Evolutionary conservation across 345 rosid genomes (phyloP), one percentile per base, ranked within the genome.

Genomic region (Microcos paniculata): DNA sequence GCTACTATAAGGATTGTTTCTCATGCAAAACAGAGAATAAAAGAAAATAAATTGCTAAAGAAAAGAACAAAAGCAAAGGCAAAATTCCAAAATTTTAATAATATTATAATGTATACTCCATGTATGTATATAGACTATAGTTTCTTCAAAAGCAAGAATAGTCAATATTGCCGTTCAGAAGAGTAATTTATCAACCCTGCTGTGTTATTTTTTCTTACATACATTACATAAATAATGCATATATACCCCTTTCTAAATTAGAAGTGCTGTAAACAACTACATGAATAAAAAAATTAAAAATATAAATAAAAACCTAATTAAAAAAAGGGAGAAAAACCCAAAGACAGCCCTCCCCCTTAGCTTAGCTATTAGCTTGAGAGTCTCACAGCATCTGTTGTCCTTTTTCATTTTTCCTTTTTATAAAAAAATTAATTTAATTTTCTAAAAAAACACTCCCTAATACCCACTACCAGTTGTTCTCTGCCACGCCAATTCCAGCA

Each of bases 401-500:
- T 38, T 78, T 67, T 66, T 46, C 23, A 68, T 74, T 74, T 40
- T 9, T 69, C 21, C 21, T 80, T 62, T 53, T 38, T 31, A 53
- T 72, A 61, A 35, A 35, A 3, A 3, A 3, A 35, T 35, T 35
- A 3, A 3, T 35, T 35, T 35, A 7, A 7, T 62, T 4, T 67
- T 79, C 72, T 68, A 73, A 69, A 78, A 70, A 65, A 77, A 81
- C 84, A 62, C 64, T 55, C 80, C 73, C 81, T 65, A 71, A 79
- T 30, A 49, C 83, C 83, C 80, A 62, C 81, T 75, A 7, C 49
- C 57, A 69, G 62, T 77, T 53, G 61, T 55, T 51, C 76, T 79
- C 77, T 77, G 86, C 73, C 71, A 35, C 82, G 80, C 77, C 77
- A 78, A 38, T 76, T 81, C 78, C 79, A 63, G 79, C 77, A 78